Conservation (phyloP, 257 asterid species). For the Coffea eugenioides region DNA sequence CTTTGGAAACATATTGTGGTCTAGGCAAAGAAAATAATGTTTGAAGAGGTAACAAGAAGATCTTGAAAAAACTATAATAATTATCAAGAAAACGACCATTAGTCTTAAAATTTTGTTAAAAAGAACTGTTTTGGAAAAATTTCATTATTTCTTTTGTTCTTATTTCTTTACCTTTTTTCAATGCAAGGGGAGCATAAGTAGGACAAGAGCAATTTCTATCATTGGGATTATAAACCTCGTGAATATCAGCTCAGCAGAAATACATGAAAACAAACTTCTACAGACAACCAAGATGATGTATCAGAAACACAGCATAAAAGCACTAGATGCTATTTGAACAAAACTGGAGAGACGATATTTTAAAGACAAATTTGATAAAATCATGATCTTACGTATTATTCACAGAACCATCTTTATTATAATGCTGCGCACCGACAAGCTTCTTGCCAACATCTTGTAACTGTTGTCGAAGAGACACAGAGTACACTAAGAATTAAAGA, state of each 20-base stretch:
- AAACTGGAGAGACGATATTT: neutral
- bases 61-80: neutral
- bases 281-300: neutral
- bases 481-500: conserved; percentile 61
- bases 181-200: neutral
- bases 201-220: neutral
- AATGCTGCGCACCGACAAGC: conserved; percentile 98
- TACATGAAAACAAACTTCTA: neutral
- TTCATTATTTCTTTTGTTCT: too few species aligned
- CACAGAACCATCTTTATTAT: conserved; percentile 91
- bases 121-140: neutral
- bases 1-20: neutral
- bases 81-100: neutral
- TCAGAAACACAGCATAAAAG: neutral
- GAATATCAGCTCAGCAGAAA: neutral
- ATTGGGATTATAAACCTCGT: neutral
- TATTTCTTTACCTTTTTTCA: neutral
- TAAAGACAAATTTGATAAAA: neutral
- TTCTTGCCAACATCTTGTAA: conserved; percentile 96
- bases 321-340: neutral
- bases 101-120: neutral
- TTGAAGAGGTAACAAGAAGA: neutral
- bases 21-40: neutral
- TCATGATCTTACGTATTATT: conserved; percentile 44
- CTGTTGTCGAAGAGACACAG: conserved; percentile 90